Conservation (phyloP, 2,329 filamentous ascomycete species). For the Fusarium sp. region DNA sequence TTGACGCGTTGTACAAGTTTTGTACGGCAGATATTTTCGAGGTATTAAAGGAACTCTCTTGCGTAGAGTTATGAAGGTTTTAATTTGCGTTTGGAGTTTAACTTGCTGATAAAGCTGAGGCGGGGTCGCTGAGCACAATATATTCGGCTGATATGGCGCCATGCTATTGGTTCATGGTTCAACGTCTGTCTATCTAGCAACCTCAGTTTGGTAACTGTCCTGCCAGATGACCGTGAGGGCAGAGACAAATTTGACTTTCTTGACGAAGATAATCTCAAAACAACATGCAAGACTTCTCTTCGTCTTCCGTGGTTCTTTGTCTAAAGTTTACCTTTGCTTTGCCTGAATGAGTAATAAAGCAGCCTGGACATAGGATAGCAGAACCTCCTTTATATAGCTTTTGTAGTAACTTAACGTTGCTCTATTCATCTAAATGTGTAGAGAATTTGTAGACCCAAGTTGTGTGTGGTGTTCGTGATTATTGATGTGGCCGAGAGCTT, state of each 20-base stretch:
- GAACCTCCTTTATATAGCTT: no score
- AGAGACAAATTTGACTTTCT: neutral
- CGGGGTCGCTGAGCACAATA: slow-evolving; percentile 28
- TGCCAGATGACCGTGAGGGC: neutral
- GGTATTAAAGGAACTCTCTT: neutral
- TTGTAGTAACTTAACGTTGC: no score
- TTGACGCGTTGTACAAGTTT: no score
- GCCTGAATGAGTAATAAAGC: no score
- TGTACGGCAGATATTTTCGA: neutral
- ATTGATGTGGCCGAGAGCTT: no score
- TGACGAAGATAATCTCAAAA: neutral
- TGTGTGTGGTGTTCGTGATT: no score
- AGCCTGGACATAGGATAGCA: no score
- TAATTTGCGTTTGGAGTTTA: slow-evolving; percentile 3
- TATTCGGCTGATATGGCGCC: slow-evolving; percentile 4
- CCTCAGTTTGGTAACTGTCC: neutral
- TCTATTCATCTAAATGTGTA: no score
- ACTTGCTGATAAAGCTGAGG: slow-evolving; percentile 14
- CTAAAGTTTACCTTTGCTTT: no score
- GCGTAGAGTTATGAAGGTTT: neutral
- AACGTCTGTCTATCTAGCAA: neutral
- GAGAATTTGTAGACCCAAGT: no score
- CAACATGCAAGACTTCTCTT: neutral
- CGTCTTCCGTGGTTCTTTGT: no score
- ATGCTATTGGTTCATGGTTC: neutral